Percentiles rank a stretch among this genome's conserved stretches.
Evolutionary conservation across 495 filamentous ascomycete genomes (phyloP).

Genomic region (Apiosordaria backusii): DNA sequence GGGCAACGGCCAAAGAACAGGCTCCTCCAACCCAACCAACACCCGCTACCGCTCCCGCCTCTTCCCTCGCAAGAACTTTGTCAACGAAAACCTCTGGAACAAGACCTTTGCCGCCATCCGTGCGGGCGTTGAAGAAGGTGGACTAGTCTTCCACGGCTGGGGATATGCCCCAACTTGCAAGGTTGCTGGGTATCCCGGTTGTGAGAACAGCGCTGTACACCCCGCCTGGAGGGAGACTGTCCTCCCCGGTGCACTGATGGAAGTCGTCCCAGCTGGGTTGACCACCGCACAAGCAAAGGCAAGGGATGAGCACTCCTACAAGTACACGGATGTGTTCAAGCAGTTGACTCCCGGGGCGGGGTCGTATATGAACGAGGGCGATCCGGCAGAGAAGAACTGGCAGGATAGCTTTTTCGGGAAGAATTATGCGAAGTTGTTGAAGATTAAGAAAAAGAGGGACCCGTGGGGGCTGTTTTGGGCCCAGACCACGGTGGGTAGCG

Average conservation of each 20-base stretch:
- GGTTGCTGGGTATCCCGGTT: conserved; percentile 38
- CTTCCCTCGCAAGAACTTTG: conserved; percentile 49
- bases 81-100: conserved; percentile 39
- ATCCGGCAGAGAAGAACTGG: conserved; percentile 55
- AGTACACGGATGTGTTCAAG: conserved; percentile 32
- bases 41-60: conserved; percentile 50
- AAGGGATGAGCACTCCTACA: conserved; percentile 23
- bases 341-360: conserved; percentile 38
- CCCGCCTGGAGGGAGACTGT: conserved; percentile 53
- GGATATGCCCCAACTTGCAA: conserved; percentile 32
- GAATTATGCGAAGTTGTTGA: conserved; percentile 46
- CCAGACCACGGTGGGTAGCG: conserved; percentile 51
- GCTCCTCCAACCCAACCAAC: conserved; percentile 27
- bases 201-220: conserved; percentile 44
- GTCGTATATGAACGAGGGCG: conserved; percentile 50
- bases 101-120: conserved; percentile 47
- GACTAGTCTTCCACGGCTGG: conserved; percentile 46
- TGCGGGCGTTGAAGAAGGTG: conserved; percentile 43
- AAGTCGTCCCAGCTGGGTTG: conserved; percentile 25
- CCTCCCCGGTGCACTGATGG: conserved; percentile 51
- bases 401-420: conserved; percentile 56
- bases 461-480: conserved; percentile 55
- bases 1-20: conserved; percentile 13
- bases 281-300: conserved; percentile 27
- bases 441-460: conserved; percentile 51